Conservation (phyloP, 129 eudicot genomes). For the Flaveria robusta region DNA sequence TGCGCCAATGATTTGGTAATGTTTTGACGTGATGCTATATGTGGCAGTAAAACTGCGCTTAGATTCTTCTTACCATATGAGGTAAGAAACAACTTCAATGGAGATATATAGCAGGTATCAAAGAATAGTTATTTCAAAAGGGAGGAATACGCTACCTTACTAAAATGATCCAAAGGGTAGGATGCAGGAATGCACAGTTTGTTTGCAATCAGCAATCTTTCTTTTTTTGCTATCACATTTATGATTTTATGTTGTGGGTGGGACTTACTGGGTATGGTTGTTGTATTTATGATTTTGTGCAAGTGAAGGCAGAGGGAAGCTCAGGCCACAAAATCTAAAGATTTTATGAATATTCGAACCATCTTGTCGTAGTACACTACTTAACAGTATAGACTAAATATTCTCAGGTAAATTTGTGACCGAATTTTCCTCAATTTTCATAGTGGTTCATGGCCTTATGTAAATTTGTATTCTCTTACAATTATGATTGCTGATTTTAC, state of each 20-base stretch:
- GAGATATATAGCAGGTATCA: background rate
- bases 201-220: slow-evolving; percentile 2
- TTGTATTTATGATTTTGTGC: slow-evolving; percentile 5
- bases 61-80: background rate
- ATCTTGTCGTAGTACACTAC: slow-evolving; percentile 7
- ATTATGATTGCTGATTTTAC: background rate
- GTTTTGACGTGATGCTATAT: background rate
- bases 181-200: slow-evolving; percentile 6
- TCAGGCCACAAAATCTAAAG: background rate
- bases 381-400: background rate
- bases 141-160: slow-evolving; percentile 9
- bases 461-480: background rate
- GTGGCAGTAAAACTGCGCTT: background rate
- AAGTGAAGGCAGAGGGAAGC: slow-evolving; percentile 2
- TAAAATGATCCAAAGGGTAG: slow-evolving; percentile 11
- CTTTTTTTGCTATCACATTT: background rate
- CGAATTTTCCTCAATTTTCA: background rate
- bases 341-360: background rate
- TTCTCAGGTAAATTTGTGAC: too few species aligned
- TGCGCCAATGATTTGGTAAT: background rate
- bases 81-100: background rate
- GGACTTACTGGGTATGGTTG: too few species aligned
- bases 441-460: slow-evolving; percentile 11
- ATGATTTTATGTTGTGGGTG: background rate
- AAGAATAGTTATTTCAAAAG: background rate